Conservation (phyloP, 1,139 yeast species). For the Magnusiomyces ingens region DNA sequence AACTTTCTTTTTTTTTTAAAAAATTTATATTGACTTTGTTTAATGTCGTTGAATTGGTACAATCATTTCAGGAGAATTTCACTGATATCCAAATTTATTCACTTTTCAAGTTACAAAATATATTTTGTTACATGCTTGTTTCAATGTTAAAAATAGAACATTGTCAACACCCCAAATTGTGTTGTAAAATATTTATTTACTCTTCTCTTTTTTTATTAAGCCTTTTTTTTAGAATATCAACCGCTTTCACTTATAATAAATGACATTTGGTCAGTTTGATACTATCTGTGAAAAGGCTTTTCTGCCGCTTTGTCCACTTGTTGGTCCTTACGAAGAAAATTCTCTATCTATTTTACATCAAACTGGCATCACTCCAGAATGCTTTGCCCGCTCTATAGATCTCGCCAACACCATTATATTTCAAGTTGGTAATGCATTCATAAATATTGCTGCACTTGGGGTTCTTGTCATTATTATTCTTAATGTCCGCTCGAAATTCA, state of each 20-base stretch:
- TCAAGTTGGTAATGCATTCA: constrained; percentile 83
- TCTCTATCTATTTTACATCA: not conserved
- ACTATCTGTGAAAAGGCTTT: constrained; percentile 61
- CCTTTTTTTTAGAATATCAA: not conserved
- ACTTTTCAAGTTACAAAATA: no score
- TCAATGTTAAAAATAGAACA: not conserved
- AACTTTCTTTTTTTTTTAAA: not conserved
- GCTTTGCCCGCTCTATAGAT: constrained; percentile 82
- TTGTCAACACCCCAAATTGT: not conserved
- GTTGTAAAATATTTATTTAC: no score
- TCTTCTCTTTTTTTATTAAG: not conserved
- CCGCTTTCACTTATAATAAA: not conserved
- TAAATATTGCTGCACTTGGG: constrained; percentile 67
- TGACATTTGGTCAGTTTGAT: constrained; percentile 62
- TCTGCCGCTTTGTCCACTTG: constrained; percentile 70
- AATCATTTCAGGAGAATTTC: no score
- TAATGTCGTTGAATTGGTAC: no score
- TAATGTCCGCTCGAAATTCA: constrained; percentile 74
- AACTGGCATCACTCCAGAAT: constrained; percentile 61
- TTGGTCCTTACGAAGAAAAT: constrained; percentile 37
- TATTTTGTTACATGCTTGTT: not conserved
- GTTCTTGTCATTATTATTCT: constrained; percentile 66
- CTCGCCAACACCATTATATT: constrained; percentile 87
- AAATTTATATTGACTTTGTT: not conserved
- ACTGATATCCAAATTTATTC: no score